Conservation (phyloP, 192 early-diverging fungal species). For the Coemansia sp. region DNA sequence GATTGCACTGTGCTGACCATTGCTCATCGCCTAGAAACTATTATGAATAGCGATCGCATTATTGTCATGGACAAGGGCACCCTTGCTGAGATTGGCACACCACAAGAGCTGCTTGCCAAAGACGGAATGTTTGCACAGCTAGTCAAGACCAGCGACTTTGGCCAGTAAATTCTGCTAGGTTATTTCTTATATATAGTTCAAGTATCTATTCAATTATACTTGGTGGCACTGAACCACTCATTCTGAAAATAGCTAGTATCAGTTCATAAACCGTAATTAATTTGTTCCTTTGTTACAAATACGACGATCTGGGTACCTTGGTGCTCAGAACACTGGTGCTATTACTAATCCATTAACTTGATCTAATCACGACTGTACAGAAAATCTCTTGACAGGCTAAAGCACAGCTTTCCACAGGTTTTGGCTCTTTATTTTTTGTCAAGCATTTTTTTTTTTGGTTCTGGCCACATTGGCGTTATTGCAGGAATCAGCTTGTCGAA, state of each 20-base stretch:
- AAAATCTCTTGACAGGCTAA: not conserved
- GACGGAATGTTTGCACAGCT: slow-evolving; percentile 13
- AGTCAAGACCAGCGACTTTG: slow-evolving; percentile 8
- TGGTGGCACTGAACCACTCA: not conserved
- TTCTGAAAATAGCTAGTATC: too few relatives aligned
- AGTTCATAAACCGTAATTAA: too few relatives aligned
- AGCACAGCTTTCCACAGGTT: not conserved
- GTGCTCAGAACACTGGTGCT: too few relatives aligned
- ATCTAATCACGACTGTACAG: not conserved
- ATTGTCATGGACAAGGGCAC: slow-evolving; percentile 70
- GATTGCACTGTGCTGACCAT: slow-evolving; percentile 60
- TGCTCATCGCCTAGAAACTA: slow-evolving; percentile 75
- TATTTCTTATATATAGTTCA: not conserved
- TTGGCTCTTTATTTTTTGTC: not conserved
- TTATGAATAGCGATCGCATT: slow-evolving; percentile 68
- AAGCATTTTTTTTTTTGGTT: not conserved
- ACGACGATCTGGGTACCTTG: too few relatives aligned
- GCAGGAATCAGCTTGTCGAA: not conserved
- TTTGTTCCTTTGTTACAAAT: too few relatives aligned
- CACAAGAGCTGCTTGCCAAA: slow-evolving; percentile 59
- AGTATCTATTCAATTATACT: not conserved
- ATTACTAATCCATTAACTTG: not conserved
- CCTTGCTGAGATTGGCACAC: slow-evolving; percentile 65
- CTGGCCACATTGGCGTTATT: not conserved
- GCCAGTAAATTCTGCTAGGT: not conserved